Evolutionary conservation across 148 eudicot species (phyloP).

Genomic region (Spergularia marina): DNA sequence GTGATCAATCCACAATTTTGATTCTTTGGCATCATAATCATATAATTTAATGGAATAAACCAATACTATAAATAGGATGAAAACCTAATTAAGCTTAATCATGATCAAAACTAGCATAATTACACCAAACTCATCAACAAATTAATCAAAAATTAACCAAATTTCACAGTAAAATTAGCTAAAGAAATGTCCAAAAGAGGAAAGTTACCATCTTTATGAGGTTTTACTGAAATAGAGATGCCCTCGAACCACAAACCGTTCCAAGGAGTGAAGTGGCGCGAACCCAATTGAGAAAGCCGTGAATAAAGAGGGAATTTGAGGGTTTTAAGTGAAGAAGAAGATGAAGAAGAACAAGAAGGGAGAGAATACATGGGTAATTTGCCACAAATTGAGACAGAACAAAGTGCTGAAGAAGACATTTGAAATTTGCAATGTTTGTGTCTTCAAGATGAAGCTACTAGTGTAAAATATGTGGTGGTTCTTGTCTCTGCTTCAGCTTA

Average conservation of each 20-base stretch:
- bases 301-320: conserved; percentile 26
- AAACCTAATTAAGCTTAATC: neutral
- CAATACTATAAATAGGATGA: too few species aligned
- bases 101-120: neutral
- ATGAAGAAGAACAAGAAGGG: conserved; percentile 26
- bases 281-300: conserved; percentile 45
- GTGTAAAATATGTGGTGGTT: too few species aligned
- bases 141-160: neutral
- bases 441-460: too few species aligned
- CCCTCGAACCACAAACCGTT: conserved; percentile 49
- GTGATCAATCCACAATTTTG: too few species aligned
- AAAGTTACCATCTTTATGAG: conserved; percentile 35
- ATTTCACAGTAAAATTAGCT: neutral
- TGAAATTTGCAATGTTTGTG: too few species aligned
- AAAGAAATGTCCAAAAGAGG: conserved; percentile 18
- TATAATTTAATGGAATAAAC: too few species aligned
- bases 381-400: conserved; percentile 29
- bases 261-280: conserved; percentile 40
- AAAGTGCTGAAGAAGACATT: conserved; percentile 48
- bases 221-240: conserved; percentile 32
- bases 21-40: too few species aligned
- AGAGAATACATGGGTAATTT: conserved; percentile 30
- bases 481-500: too few species aligned
- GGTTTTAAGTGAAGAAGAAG: conserved; percentile 28
- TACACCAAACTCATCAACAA: neutral